These are phyloP conservation scores for Diutina scorzettiae DNA, from an alignment of 1,139 yeast species.

Conservation along the genomic window DNA sequence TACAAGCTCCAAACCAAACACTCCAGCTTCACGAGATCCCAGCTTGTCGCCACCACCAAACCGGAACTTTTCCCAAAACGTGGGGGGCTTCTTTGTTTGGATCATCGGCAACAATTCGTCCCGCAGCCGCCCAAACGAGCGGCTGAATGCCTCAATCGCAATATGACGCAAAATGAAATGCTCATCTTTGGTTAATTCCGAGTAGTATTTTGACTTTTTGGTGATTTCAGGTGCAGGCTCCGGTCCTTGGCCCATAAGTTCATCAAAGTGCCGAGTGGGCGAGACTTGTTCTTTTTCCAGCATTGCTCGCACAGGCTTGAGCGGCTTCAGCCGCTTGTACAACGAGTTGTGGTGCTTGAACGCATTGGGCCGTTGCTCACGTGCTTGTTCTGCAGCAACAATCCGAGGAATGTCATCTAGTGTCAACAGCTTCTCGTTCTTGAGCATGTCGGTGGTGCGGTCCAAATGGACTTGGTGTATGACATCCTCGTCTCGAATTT, in stretches of 20 bases:
- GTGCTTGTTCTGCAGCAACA: slow-evolving; percentile 94
- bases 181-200: slow-evolving; percentile 57
- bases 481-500: slow-evolving; percentile 34
- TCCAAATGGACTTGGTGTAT: slow-evolving; percentile 21
- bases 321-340: slow-evolving; percentile 26
- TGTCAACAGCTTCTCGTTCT: slow-evolving; percentile 77
- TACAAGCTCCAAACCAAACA: slow-evolving; percentile 74
- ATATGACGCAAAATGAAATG: slow-evolving; percentile 53
- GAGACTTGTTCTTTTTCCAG: not conserved
- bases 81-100: slow-evolving; percentile 43
- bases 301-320: slow-evolving; percentile 10
- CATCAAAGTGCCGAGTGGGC: slow-evolving; percentile 11
- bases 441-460: slow-evolving; percentile 55
- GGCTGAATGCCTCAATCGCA: slow-evolving; percentile 50
- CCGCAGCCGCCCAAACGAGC: slow-evolving; percentile 19
- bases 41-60: slow-evolving; percentile 22
- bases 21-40: slow-evolving; percentile 22
- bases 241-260: slow-evolving; percentile 5
- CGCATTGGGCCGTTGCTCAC: slow-evolving; percentile 83
- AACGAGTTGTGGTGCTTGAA: slow-evolving; percentile 53
- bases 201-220: slow-evolving; percentile 38
- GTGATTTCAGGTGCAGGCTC: not conserved
- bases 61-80: slow-evolving; percentile 66
- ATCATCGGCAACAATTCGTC: slow-evolving; percentile 45
- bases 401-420: slow-evolving; percentile 94